phyloP scores from a whole-genome alignment of 2,329 filamentous ascomycete species.

The Elsinoe batatas region DNA sequence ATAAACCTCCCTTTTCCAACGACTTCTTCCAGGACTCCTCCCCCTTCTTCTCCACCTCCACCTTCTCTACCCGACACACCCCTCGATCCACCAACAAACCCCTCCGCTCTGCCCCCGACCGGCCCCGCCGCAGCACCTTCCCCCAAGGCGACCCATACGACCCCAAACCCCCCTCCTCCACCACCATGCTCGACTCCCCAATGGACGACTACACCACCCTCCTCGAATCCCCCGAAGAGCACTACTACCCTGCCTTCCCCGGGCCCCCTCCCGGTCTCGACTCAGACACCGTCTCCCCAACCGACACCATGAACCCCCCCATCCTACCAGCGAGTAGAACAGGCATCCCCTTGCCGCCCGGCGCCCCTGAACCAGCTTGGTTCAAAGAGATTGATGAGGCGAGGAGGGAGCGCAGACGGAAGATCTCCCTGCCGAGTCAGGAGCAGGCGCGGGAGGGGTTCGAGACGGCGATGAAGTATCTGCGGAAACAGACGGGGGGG shows the following conservation, averaged over 20 bases:
- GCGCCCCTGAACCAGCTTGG: no score
- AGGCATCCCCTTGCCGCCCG: no score
- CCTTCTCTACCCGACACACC: constrained; percentile 41
- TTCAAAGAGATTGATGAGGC: no score
- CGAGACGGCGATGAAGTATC: constrained; percentile 71
- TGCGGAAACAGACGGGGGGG: constrained; percentile 59
- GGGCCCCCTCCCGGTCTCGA: constrained; percentile 11
- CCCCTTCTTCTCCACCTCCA: constrained; percentile 48
- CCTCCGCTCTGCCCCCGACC: constrained; percentile 57
- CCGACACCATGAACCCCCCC: constrained; percentile 38
- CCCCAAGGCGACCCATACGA: constrained; percentile 54
- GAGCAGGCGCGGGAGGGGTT: constrained; percentile 79
- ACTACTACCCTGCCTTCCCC: constrained; percentile 24
- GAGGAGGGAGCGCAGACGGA: no score
- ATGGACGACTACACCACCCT: constrained; percentile 27
- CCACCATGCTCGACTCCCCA: constrained; percentile 30
- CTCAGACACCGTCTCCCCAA: constrained; percentile 20
- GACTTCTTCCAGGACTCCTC: constrained; percentile 49
- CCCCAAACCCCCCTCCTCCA: constrained; percentile 40
- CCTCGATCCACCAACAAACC: constrained; percentile 59
- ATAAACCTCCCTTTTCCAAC: constrained; percentile 54
- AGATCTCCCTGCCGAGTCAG: constrained; percentile 45
- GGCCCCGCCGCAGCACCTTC: constrained; percentile 81
- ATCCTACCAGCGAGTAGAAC: constrained; percentile 30
- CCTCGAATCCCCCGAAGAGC: constrained; percentile 33